Base-by-base conservation (phyloP, 805 yeast species). In the Komagataella pseudopastoris region DNA sequence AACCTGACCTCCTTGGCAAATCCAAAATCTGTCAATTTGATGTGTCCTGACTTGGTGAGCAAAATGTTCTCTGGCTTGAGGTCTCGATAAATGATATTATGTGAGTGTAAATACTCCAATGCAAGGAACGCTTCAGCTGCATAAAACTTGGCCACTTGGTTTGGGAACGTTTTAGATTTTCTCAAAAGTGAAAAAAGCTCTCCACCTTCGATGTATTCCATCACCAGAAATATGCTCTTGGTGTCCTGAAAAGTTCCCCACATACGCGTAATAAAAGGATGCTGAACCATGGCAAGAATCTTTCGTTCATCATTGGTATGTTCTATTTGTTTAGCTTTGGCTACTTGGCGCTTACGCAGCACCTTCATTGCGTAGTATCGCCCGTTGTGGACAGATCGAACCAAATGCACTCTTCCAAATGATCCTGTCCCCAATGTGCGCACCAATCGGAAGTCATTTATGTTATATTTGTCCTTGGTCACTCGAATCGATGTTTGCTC, bases 211-310 rank as follows among this genome's bases (percentile, higher is more conserved):
- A 78, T 77, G 63, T 77, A 78, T 59, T 78, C 83, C 83, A 78
- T 78, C 44, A 78, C 76, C 83, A 78, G 77, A 55, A 78, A 78
- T 52, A 78, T 63, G 56, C 76, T 76, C 56, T 70, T 71, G 44
- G 77, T 68, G 58, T 78, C 83, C 60, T 78, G 83, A 58, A 74
- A 78, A 5, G 83, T 78, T n/a, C 83, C 83, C 83, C 83, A 78
- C 82, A 78, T 77, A 52, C 83, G 61, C 55, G 77, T 78, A 56
- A 78, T 67, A 55, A 78, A 78, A 6, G 83, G 83, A 58, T 78
- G 83, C 56, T 78, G 79, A 10, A 78, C 78, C 51, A 77, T 66
- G 55, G 74, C 76, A 45, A 78, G 65, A 78, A 78, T 78, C 56
- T 82, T 65, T 52, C 83, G 64, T 63, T 78, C 83, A 59, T 78